Conservation (phyloP, 129 eudicot species). For the Heracleum sosnowskyi region DNA sequence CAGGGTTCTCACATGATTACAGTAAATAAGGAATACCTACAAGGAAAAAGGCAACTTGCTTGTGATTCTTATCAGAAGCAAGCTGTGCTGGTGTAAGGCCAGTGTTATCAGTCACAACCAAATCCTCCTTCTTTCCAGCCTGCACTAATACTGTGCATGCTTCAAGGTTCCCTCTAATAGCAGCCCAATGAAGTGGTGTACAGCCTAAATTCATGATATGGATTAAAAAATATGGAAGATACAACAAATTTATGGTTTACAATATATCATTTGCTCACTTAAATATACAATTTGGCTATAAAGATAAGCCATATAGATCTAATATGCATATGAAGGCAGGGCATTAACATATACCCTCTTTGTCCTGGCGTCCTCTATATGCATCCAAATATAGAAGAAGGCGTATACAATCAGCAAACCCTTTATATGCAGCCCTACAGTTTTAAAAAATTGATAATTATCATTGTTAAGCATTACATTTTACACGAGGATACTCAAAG, state of each 20-base stretch:
- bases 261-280: not conserved
- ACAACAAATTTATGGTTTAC: not conserved
- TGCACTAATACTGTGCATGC: constrained; percentile 96
- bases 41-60: constrained; percentile 99
- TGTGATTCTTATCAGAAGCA: constrained; percentile 92
- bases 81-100: constrained; percentile 98
- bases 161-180: constrained; percentile 87
- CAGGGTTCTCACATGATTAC: not conserved
- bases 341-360: constrained; percentile 63
- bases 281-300: not conserved
- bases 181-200: constrained; percentile 99
- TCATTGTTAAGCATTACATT: not conserved
- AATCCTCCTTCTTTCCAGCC: constrained; percentile 94
- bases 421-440: constrained; percentile 98
- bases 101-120: constrained; percentile 77
- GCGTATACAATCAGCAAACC: constrained; percentile 95
- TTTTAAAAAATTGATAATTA: constrained; percentile 9
- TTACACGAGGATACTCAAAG: not conserved
- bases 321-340: not conserved
- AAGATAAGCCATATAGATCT: not conserved
- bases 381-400: constrained; percentile 90
- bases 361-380: constrained; percentile 92
- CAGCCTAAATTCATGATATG: constrained; percentile 45
- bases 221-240: not conserved
- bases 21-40: constrained; percentile 59